phyloP scores from a whole-genome alignment of 2,329 filamentous ascomycete species.

The Erysiphe pulchra region DNA sequence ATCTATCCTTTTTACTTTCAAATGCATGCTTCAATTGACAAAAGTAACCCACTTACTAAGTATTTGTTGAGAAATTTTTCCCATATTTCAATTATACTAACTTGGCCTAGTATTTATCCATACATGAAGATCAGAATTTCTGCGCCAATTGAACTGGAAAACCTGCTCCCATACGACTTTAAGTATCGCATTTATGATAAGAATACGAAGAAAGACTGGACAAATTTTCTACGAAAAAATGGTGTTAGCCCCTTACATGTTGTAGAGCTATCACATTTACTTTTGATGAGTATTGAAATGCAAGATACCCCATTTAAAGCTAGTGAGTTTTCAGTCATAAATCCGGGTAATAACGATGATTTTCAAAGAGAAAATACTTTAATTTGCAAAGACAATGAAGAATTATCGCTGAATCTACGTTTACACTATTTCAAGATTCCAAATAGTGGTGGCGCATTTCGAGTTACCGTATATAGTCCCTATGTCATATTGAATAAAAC shows the following conservation, averaged over 20 bases:
- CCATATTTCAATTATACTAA: constrained; percentile 7
- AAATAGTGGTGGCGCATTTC: constrained; percentile 84
- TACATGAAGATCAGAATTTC: constrained; percentile 86
- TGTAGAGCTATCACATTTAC: constrained; percentile 78
- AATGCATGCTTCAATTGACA: constrained; percentile 65
- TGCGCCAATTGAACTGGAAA: constrained; percentile 81
- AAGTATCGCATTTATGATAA: constrained; percentile 98
- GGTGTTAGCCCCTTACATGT: constrained; percentile 94
- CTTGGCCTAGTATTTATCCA: constrained; percentile 43
- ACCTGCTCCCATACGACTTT: constrained; percentile 88
- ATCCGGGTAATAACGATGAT: constrained; percentile 64
- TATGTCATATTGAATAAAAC: constrained; percentile 94
- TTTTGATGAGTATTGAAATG: constrained; percentile 84
- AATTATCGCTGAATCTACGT: constrained; percentile 52
- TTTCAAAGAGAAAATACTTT: constrained; percentile 64
- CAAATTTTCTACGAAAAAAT: constrained; percentile 88
- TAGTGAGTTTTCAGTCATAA: constrained; percentile 94
- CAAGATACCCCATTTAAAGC: constrained; percentile 86
- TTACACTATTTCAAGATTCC: constrained; percentile 81
- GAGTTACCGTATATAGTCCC: constrained; percentile 80
- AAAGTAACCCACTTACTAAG: constrained; percentile 56
- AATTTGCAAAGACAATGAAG: constrained; percentile 62
- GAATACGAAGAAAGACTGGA: constrained; percentile 97
- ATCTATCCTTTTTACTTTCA: constrained; percentile 86
- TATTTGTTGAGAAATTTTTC: constrained; percentile 15